A percentile compares a stretch with the other conserved stretches of the same genome.
phyloP scores from a whole-genome alignment of 345 rosid species.

The Eucalyptus tenuipes region DNA sequence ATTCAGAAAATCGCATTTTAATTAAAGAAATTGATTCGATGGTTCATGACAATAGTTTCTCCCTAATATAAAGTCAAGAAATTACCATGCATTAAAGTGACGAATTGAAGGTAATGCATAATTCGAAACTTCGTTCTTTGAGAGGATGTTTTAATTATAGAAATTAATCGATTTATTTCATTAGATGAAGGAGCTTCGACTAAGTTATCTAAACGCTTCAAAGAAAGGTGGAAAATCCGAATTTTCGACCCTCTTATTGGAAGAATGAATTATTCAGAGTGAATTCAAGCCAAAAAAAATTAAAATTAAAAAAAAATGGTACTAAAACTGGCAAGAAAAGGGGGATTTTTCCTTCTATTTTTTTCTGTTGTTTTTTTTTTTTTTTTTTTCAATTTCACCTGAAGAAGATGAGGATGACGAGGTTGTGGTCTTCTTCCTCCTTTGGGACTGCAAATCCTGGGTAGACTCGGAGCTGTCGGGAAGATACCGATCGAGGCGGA shows the following conservation, averaged over 20 bases:
- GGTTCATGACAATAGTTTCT: not conserved
- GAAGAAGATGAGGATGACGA: not conserved
- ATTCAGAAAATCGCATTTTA: not conserved
- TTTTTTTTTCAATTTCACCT: not conserved
- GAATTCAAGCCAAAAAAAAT: not conserved
- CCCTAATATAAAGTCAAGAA: not conserved
- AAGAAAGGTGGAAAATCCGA: not conserved
- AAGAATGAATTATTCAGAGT: not conserved
- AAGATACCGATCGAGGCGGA: constrained; percentile 32
- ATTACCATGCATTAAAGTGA: not conserved
- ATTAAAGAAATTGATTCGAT: not conserved
- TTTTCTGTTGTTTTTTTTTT: too few relatives aligned
- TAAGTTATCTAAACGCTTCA: not conserved
- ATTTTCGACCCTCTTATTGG: not conserved
- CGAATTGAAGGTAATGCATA: not conserved
- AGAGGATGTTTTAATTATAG: not conserved
- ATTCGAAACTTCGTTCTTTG: not conserved
- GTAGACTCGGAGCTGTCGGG: constrained; percentile 41
- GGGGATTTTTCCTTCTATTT: not conserved
- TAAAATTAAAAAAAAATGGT: not conserved
- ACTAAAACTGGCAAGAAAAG: not conserved
- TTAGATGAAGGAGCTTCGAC: not conserved
- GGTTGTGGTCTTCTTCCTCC: not conserved
- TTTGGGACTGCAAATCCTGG: constrained; percentile 6
- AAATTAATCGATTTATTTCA: not conserved